Base-by-base conservation (phyloP, 73 alveolate genomes). In the Stentor coeruleus region DNA sequence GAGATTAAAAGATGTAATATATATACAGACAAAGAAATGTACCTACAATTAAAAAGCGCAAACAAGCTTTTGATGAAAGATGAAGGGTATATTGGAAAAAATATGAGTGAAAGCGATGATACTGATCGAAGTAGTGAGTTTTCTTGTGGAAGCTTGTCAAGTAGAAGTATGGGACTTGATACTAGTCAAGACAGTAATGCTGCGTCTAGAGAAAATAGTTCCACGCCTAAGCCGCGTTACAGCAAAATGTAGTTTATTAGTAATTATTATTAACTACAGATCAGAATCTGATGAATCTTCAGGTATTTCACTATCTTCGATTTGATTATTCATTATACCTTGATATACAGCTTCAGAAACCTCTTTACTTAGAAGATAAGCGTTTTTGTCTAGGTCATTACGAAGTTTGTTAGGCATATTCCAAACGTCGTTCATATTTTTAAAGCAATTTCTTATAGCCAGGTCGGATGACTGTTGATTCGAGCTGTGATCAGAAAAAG, bases 81-180 rank as follows among this genome's bases (percentile, higher is more conserved):
- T 28, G 33, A 33, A 11, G n/a, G n/a, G 11, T 66, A 28, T 20
- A 20, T 57, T 31, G 28, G 73, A n/a, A 57, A 57, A 31, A 57
- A 66, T 1, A 20, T 66, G 79, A 15, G 42, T 20, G 79, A 31
- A 66, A 33, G 79, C 2, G 79, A 66, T 2, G 79, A 66, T 26
- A 66, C 37, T 66, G 79, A 66, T 2, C n/a, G n/a, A 11, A 0
- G 42, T 1, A 66, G 79, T 2, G 79, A 66, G n/a, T 20, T 66
- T 66, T 66, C 79, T 20, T 66, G 79, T 66, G 79, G 79, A 66
- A 66, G 79, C 37, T 31, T 66, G n/a, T 66, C 79, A 20, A 66
- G 79, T 66, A 20, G 79, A 66, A 66, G 79, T 66, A 11, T 66
- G 28, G 20, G 20, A 11, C 20, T 49, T 6, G 66, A 49, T 49